Conservation (phyloP, 495 filamentous ascomycete species). For the Trichocladium uniseriatum region DNA sequence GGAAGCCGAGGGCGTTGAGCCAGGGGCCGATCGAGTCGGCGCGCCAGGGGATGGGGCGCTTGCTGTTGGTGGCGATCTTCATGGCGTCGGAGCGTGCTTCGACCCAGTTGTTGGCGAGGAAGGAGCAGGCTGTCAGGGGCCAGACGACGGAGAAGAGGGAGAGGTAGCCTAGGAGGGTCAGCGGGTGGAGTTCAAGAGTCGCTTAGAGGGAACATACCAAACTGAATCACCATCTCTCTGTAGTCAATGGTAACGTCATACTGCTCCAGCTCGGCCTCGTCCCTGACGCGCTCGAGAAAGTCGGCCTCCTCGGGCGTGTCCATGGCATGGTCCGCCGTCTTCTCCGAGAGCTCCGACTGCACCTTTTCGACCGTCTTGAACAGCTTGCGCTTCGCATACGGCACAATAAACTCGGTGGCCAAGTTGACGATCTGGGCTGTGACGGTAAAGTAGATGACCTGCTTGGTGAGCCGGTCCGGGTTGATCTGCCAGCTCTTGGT, state of each 20-base stretch:
- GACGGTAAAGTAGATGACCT: slow-evolving; percentile 95
- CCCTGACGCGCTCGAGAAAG: slow-evolving; percentile 71
- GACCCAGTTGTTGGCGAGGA: slow-evolving; percentile 93
- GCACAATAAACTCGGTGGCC: slow-evolving; percentile 76
- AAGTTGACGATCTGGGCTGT: slow-evolving; percentile 90
- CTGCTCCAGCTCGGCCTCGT: slow-evolving; percentile 73
- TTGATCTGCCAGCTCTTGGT: slow-evolving; percentile 73
- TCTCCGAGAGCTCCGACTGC: slow-evolving; percentile 47
- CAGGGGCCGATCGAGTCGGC: slow-evolving; percentile 93
- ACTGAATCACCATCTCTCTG: slow-evolving; percentile 92
- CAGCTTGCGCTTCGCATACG: slow-evolving; percentile 66
- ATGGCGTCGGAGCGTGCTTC: slow-evolving; percentile 88
- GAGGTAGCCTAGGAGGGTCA: slow-evolving; percentile 58
- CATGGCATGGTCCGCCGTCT: slow-evolving; percentile 29
- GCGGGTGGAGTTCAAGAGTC: slow-evolving; percentile 6
- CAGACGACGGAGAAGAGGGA: slow-evolving; percentile 87
- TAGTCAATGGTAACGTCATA: slow-evolving; percentile 88
- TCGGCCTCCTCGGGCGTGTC: slow-evolving; percentile 65
- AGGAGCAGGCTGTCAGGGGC: slow-evolving; percentile 81
- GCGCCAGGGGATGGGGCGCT: slow-evolving; percentile 75
- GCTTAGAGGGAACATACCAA: slow-evolving; percentile 26
- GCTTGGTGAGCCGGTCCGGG: slow-evolving; percentile 72
- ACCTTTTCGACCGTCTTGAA: slow-evolving; percentile 66
- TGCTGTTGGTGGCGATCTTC: slow-evolving; percentile 88
- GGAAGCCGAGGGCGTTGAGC: slow-evolving; percentile 76